Base-by-base conservation (phyloP, 176 grass and related monocot genomes). In the Aegilops sharonensis region DNA sequence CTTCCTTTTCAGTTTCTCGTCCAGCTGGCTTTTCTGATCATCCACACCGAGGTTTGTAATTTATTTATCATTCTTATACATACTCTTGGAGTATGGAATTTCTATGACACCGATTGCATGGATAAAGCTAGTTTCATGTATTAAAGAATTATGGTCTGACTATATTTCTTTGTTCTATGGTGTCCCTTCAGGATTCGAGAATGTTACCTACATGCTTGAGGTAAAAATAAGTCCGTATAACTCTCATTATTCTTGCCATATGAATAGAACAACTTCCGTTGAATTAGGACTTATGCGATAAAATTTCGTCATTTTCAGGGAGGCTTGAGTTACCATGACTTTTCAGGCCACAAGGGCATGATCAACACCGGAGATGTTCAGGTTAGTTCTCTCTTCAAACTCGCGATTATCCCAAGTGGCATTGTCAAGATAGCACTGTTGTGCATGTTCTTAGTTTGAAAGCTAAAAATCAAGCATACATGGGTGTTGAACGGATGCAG, bases 331-430 rank as follows among this genome's bases (percentile, higher is more conserved):
- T 94, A 94, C 76, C 88, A 94, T 88, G 95, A 98, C 59, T 95
- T 92, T 85, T 90, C 95, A 25, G 95, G 91, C 21, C 95, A 95
- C 81, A 94, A 95, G 68, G 95, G 95, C 62, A 98, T 88, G 25
- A 94, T 98, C 72, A 85, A 34, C 56, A 17, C 90, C n/a, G 93
- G 93, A 78, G 93, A 94, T 81, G 86, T 93, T 64, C 95, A 98
- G 95, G 93, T 98, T 92, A 93, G 91, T 71, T 88, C 17, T 56
- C 37, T 17, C 50, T 54, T 54, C 50, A 15, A 5, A 2, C 48
- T 52, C 48, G 4, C 50, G 6, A 54, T 54, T 18, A 54, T 54
- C 0, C 5, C 5, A 54, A 17, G 15, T 54, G 50, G 1, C 15
- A 52, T 0, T 54, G 50, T 17, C 5, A 54, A 54, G 0, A 59